Evolutionary conservation across 208 protist genomes (phyloP).

Genomic region (Leishmania arabica): DNA sequence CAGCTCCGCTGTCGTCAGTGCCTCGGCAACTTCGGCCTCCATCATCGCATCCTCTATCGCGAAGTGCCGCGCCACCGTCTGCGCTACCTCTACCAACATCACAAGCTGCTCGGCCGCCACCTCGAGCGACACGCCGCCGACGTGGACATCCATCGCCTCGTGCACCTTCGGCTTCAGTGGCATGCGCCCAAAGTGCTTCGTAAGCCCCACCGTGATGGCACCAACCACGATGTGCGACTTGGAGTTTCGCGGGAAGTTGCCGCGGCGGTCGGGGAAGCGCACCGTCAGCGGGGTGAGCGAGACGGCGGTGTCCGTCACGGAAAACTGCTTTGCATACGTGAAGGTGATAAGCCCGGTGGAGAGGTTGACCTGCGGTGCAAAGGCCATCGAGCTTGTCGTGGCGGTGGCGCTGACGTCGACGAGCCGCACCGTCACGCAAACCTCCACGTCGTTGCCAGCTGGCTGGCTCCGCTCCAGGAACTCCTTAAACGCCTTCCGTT

Average conservation of each 20-base stretch:
- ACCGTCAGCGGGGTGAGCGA: constrained; percentile 59
- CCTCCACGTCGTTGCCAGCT: constrained; percentile 68
- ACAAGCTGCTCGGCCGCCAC: constrained; percentile 59
- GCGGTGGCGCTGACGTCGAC: constrained; percentile 51
- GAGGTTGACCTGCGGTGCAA: constrained; percentile 40
- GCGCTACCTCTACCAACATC: constrained; percentile 42
- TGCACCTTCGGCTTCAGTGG: constrained; percentile 73
- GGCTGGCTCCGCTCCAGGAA: constrained; percentile 67
- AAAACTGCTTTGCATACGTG: constrained; percentile 70
- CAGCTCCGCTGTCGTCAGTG: constrained; percentile 55
- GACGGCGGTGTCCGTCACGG: constrained; percentile 57
- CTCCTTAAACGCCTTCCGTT: constrained; percentile 72
- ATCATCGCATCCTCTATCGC: constrained; percentile 52
- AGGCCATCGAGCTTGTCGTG: constrained; percentile 24
- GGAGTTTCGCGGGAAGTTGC: constrained; percentile 21
- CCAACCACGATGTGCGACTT: constrained; percentile 51
- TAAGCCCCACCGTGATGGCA: constrained; percentile 48
- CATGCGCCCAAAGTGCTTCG: constrained; percentile 81
- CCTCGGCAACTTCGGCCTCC: constrained; percentile 56
- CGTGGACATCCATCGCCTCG: constrained; percentile 56
- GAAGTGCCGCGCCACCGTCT: constrained; percentile 55
- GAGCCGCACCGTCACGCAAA: constrained; percentile 54
- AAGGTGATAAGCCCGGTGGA: constrained; percentile 57
- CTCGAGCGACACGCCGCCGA: constrained; percentile 61
- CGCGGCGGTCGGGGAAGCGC: constrained; percentile 34